phyloP scores from a whole-genome alignment of 352 stramenopile species.

The Phytophthora citrophthora region DNA sequence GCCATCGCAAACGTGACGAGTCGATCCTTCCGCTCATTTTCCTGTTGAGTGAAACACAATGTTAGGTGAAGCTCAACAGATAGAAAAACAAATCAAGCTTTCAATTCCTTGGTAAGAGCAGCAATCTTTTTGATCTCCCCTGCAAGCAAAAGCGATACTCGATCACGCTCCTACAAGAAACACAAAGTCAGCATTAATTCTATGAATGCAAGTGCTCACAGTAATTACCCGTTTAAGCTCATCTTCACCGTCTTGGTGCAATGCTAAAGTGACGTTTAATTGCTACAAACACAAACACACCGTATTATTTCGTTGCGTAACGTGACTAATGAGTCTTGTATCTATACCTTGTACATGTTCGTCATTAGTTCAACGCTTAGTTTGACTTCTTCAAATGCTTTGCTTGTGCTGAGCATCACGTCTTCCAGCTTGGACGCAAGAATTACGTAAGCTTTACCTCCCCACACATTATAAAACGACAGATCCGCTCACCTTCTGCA shows the following conservation, averaged over 20 bases:
- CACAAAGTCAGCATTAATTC: not conserved
- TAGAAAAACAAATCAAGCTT: not conserved
- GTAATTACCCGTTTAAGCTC: constrained; percentile 52
- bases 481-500: constrained; percentile 54
- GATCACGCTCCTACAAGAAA: constrained; percentile 53
- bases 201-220: not conserved
- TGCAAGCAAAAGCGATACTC: constrained; percentile 52
- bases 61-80: not conserved
- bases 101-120: constrained; percentile 58
- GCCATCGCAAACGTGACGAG: constrained; percentile 81
- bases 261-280: constrained; percentile 52
- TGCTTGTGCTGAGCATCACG: constrained; percentile 52
- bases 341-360: constrained; percentile 85
- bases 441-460: not conserved
- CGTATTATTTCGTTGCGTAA: not conserved
- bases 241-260: constrained; percentile 64
- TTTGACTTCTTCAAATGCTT: constrained; percentile 78
- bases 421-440: constrained; percentile 60
- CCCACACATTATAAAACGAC: not conserved
- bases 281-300: constrained; percentile 22
- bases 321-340: not conserved
- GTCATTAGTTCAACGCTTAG: constrained; percentile 86
- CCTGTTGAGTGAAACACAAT: constrained; percentile 22
- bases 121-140: constrained; percentile 84
- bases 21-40: constrained; percentile 76